Evolutionary conservation across 306 rosid species (phyloP).

Genomic region (Lathyrus tuberosus): DNA sequence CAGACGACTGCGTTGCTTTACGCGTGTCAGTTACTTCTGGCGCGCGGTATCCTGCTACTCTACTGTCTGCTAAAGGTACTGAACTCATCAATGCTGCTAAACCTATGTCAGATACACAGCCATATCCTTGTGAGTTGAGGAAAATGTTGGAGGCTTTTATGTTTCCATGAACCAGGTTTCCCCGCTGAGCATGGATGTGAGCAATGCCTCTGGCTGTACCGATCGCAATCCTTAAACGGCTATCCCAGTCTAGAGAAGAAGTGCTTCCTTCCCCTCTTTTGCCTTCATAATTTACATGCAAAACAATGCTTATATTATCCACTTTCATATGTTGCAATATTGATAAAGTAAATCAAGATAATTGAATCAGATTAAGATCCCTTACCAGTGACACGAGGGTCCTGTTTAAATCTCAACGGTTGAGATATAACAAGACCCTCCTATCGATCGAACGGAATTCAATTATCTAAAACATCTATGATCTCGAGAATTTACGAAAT

Average conservation of each 20-base stretch:
- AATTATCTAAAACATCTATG: too few species aligned
- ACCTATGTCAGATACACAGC: constrained; percentile 77
- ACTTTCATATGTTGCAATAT: constrained; percentile 5
- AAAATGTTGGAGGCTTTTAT: constrained; percentile 82
- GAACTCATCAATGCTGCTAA: constrained; percentile 63
- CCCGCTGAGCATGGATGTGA: constrained; percentile 63
- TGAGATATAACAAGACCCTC: too few species aligned
- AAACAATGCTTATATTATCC: constrained; percentile 31
- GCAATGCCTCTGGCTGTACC: constrained; percentile 93
- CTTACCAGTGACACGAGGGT: too few species aligned
- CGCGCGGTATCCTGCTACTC: constrained; percentile 79
- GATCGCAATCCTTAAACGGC: constrained; percentile 66
- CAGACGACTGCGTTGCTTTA: constrained; percentile 68
- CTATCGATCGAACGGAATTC: too few species aligned
- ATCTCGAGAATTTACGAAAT: background rate
- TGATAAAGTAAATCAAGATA: background rate
- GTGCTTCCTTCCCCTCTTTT: constrained; percentile 61
- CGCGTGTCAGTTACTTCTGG: constrained; percentile 84
- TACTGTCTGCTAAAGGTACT: constrained; percentile 49
- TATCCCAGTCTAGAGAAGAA: constrained; percentile 71
- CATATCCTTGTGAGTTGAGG: constrained; percentile 79
- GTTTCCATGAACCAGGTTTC: constrained; percentile 87
- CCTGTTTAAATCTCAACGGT: too few species aligned
- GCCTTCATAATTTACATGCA: constrained; percentile 51
- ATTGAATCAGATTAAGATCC: too few species aligned